These are phyloP conservation scores for Teratosphaeria pseudoeucalypti DNA, from an alignment of 2,329 filamentous ascomycete genomes.

Conservation along the genomic window DNA sequence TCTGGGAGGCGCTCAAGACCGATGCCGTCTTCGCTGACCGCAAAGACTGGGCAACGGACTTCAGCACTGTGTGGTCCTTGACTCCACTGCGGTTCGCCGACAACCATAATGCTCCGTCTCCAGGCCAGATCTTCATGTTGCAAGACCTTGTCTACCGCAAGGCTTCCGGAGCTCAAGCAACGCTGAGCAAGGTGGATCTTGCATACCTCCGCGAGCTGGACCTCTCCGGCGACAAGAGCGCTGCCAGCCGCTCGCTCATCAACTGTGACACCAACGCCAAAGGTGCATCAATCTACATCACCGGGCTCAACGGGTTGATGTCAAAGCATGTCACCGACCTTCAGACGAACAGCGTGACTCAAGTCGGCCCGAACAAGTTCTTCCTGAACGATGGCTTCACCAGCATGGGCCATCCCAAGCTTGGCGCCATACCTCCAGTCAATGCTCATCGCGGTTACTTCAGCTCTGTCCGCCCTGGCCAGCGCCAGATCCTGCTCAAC, in stretches of 20 bases:
- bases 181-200: not conserved
- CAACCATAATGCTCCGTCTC: not conserved
- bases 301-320: constrained; percentile 2
- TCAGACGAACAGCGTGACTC: constrained; percentile 25
- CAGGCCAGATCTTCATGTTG: not conserved
- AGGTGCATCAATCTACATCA: constrained; percentile 1
- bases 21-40: not conserved
- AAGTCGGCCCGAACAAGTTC: constrained; percentile 44
- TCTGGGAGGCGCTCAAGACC: not conserved
- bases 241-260: not conserved
- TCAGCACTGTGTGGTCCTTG: not conserved
- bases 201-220: not conserved
- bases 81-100: not conserved
- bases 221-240: not conserved
- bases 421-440: constrained; percentile 18
- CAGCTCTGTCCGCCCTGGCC: constrained; percentile 49
- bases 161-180: not conserved
- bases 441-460: constrained; percentile 52
- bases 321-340: not conserved
- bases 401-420: not conserved
- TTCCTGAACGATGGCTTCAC: constrained; percentile 27
- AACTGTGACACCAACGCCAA: not conserved
- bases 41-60: constrained; percentile 3
- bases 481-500: constrained; percentile 49
- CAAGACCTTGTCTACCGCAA: not conserved